phyloP scores from a whole-genome alignment of 2,329 filamentous ascomycete species.

The Lasiodiplodia hormozganensis region DNA sequence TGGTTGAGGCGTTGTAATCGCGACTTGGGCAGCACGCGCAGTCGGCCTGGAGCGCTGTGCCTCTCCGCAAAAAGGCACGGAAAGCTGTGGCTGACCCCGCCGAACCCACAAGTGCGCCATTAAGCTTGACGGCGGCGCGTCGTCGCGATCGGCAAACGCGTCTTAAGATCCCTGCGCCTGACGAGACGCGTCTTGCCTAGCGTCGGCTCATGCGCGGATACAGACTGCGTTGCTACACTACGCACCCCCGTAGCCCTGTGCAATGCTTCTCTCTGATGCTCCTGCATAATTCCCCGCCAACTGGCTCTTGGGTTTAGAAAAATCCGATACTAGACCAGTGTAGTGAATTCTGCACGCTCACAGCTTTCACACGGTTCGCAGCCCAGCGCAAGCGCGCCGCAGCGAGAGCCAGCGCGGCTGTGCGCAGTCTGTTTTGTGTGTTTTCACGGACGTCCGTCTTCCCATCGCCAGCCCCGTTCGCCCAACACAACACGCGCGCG shows the following conservation, averaged over 20 bases:
- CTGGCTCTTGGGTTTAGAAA: not conserved
- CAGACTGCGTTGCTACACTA: slow-evolving; percentile 1
- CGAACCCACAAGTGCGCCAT: not conserved
- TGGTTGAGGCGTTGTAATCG: not conserved
- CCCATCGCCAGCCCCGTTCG: slow-evolving; percentile 6
- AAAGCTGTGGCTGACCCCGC: slow-evolving; percentile 3
- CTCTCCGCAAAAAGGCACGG: slow-evolving; percentile 20
- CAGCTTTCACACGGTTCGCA: not conserved
- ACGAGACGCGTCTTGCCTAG: slow-evolving; percentile 13
- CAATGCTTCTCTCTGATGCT: slow-evolving; percentile 2
- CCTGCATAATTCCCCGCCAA: not conserved
- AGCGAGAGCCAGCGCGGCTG: not conserved
- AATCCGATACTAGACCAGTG: not conserved
- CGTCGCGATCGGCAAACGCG: slow-evolving; percentile 3
- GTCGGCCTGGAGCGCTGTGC: not conserved
- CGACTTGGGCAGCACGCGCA: slow-evolving; percentile 1
- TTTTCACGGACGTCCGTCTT: slow-evolving; percentile 13
- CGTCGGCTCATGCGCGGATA: slow-evolving; percentile 9
- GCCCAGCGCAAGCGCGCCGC: not conserved
- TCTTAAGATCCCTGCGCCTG: not conserved
- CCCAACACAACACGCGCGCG: slow-evolving; percentile 5
- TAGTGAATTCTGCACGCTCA: not conserved
- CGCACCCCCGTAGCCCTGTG: slow-evolving; percentile 7
- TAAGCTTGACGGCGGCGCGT: slow-evolving; percentile 9
- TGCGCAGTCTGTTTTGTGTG: slow-evolving; percentile 1